Conservation (phyloP, 2,329 filamentous ascomycete species). For the Rosellinia necatrix region DNA sequence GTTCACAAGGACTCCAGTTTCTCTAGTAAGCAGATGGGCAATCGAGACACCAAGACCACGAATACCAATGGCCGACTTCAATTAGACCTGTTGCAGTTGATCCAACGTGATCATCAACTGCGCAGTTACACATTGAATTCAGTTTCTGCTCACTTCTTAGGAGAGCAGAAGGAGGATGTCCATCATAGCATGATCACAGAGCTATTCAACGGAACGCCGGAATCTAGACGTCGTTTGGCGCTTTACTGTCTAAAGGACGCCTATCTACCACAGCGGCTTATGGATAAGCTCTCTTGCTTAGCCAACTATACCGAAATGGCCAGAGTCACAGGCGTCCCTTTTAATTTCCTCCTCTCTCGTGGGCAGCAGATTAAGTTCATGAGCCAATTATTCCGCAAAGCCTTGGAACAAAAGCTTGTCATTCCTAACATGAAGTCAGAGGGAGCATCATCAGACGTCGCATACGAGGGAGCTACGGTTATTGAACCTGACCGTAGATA, state of each 20-base stretch:
- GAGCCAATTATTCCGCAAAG: conserved; percentile 95
- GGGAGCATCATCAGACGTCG: conserved; percentile 75
- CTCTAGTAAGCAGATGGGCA: conserved; percentile 98
- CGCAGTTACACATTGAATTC: conserved; percentile 98
- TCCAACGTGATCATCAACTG: conserved; percentile 92
- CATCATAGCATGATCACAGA: conserved; percentile 99
- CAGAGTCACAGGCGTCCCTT: conserved; percentile 96
- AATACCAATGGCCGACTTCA: conserved; percentile 95
- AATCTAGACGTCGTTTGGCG: conserved; percentile 86
- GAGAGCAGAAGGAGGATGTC: conserved; percentile 98
- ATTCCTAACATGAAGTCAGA: conserved; percentile 83
- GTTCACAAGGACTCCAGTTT: conserved; percentile 80
- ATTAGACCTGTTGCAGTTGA: conserved; percentile 88
- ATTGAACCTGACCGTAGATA: conserved; percentile 94
- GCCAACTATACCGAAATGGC: conserved; percentile 99
- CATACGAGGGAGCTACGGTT: conserved; percentile 97
- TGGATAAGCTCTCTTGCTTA: conserved; percentile 98
- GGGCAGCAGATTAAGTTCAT: conserved; percentile 98
- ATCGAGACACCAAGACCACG: conserved; percentile 88
- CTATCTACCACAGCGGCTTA: conserved; percentile 87
- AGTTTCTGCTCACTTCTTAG: conserved; percentile 90
- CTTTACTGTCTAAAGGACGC: conserved; percentile 98
- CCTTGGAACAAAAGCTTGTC: conserved; percentile 88
- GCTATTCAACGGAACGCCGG: conserved; percentile 92
- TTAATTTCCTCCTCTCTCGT: conserved; percentile 88